These are phyloP conservation scores for Aphanocladium album DNA, from an alignment of 2,329 filamentous ascomycete species.

Conservation along the genomic window DNA sequence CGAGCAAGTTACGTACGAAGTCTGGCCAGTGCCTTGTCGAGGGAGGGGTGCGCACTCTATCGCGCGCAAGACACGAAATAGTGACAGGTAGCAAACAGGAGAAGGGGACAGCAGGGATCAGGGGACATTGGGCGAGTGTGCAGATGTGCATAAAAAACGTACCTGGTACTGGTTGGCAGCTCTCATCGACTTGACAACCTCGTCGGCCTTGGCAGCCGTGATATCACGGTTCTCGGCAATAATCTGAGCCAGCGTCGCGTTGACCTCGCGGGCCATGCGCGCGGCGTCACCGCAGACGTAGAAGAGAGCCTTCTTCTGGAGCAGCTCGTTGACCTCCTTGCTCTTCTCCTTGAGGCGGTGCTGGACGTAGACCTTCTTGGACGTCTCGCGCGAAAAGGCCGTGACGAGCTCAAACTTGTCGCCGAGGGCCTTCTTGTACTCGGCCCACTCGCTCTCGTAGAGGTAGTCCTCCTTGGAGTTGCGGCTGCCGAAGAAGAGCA, in stretches of 20 bases:
- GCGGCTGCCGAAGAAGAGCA: conserved; percentile 94
- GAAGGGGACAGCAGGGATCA: background rate
- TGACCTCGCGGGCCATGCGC: conserved; percentile 94
- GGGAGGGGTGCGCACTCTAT: background rate
- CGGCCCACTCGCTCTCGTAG: conserved; percentile 88
- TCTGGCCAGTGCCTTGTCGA: background rate
- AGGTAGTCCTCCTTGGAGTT: conserved; percentile 86
- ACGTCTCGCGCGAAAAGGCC: conserved; percentile 85
- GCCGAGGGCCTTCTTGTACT: conserved; percentile 76
- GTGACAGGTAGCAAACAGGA: background rate
- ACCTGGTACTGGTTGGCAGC: conserved; percentile 94
- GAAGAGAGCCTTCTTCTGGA: conserved; percentile 85
- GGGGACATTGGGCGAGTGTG: background rate
- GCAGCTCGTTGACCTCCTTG: conserved; percentile 78
- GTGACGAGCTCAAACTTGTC: conserved; percentile 88
- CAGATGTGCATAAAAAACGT: conserved; percentile 26
- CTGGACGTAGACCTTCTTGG: conserved; percentile 95
- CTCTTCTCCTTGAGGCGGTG: conserved; percentile 81
- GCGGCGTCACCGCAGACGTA: conserved; percentile 98
- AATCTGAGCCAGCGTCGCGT: conserved; percentile 78
- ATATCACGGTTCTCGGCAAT: conserved; percentile 79
- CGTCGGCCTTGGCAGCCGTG: conserved; percentile 82
- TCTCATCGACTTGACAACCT: conserved; percentile 96
- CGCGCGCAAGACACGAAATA: background rate
- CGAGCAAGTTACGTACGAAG: too few species aligned